Percentiles rank a stretch among this genome's conserved stretches.
Evolutionary conservation across 257 asterid genomes (phyloP).

Genomic region (Solanum neorickii): DNA sequence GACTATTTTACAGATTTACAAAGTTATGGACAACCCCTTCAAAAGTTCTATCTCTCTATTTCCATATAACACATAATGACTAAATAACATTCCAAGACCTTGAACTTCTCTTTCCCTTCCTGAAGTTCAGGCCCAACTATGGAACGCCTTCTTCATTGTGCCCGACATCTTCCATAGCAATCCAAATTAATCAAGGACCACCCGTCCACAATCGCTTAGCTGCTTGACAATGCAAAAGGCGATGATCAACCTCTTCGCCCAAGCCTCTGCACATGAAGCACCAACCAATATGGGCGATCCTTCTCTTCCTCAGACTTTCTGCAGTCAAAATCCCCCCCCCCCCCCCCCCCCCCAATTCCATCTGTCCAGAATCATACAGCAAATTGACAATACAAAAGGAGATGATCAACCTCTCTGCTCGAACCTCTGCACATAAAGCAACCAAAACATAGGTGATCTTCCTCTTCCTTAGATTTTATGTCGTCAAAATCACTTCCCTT

Average conservation of each 20-base stretch:
- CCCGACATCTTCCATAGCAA: neutral
- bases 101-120: neutral
- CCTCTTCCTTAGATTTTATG: neutral
- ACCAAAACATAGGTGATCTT: neutral
- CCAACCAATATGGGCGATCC: too few species aligned
- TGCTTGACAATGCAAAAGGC: neutral
- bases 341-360: neutral
- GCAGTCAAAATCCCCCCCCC: too few species aligned
- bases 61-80: neutral
- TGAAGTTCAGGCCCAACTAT: neutral
- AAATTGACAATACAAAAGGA: neutral
- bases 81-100: neutral
- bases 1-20: neutral
- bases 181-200: neutral
- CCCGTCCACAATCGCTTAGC: neutral
- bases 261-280: too few species aligned
- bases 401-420: neutral
- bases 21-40: neutral
- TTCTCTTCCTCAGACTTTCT: neutral
- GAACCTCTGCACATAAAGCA: neutral
- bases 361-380: neutral
- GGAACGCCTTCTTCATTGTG: neutral
- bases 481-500: neutral
- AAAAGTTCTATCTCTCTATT: neutral
- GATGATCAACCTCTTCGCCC: neutral